phyloP scores from a whole-genome alignment of 2,329 filamentous ascomycete genomes.

The Bipolaris gigantea region DNA sequence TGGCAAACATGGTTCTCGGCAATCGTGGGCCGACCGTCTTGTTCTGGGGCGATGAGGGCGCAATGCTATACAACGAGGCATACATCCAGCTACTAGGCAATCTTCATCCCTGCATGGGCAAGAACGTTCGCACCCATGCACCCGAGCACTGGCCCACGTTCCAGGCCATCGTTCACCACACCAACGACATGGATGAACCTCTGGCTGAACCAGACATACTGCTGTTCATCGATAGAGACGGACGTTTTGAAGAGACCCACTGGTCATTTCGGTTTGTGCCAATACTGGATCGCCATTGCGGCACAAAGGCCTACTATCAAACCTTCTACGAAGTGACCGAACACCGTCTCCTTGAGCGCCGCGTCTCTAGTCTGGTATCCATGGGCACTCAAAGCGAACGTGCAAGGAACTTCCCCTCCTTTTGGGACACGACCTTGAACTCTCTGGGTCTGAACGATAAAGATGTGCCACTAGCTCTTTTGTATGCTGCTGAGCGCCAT shows the following conservation, averaged over 20 bases:
- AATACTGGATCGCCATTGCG: slow-evolving; percentile 68
- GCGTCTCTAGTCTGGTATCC: slow-evolving; percentile 57
- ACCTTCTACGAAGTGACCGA: slow-evolving; percentile 76
- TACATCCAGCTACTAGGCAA: slow-evolving; percentile 36
- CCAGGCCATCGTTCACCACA: slow-evolving; percentile 25
- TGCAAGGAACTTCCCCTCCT: slow-evolving; percentile 67
- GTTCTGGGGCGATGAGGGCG: slow-evolving; percentile 50
- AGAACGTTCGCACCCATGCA: slow-evolving; percentile 64
- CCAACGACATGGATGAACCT: slow-evolving; percentile 26
- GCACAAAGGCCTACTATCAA: slow-evolving; percentile 73
- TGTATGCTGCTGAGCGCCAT: slow-evolving; percentile 27
- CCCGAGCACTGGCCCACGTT: slow-evolving; percentile 62
- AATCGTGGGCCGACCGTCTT: slow-evolving; percentile 60
- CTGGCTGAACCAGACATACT: slow-evolving; percentile 64
- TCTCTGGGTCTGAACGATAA: slow-evolving; percentile 71
- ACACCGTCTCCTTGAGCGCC: slow-evolving; percentile 33
- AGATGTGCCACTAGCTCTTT: slow-evolving; percentile 32
- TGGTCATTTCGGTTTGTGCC: slow-evolving; percentile 80
- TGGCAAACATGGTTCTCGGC: slow-evolving; percentile 75
- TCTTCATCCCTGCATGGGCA: slow-evolving; percentile 61
- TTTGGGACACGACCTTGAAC: slow-evolving; percentile 68
- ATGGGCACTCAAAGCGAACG: slow-evolving; percentile 71
- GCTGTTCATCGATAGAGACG: slow-evolving; percentile 68
- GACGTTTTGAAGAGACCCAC: slow-evolving; percentile 73
- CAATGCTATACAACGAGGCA: slow-evolving; percentile 45